These are phyloP conservation scores for Bretschneidera sinensis DNA, from an alignment of 345 rosid species.

Conservation along the genomic window DNA sequence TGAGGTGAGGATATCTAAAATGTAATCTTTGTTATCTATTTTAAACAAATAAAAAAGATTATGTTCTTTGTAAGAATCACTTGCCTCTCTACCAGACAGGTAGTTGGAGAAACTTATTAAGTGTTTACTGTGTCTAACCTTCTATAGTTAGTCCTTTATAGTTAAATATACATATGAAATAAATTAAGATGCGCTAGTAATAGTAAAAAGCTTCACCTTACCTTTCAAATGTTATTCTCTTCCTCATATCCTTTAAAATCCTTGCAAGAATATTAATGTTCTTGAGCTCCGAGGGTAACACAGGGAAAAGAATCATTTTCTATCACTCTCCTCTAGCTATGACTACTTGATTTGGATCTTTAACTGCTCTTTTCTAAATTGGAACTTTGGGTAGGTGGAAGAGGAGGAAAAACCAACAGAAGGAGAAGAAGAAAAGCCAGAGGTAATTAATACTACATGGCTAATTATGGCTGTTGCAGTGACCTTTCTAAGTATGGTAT, in stretches of 20 bases:
- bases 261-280: too few species aligned
- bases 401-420: slow-evolving; percentile 84
- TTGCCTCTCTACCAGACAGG: too few species aligned
- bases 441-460: slow-evolving; percentile 38
- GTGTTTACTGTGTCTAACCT: too few species aligned
- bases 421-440: slow-evolving; percentile 66
- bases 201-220: too few species aligned
- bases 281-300: background rate
- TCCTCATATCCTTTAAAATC: background rate
- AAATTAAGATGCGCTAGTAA: too few species aligned
- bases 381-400: slow-evolving; percentile 56
- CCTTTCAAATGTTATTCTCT: too few species aligned
- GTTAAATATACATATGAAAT: background rate
- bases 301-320: too few species aligned
- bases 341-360: background rate
- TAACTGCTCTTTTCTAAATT: slow-evolving; percentile 8
- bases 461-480: background rate
- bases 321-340: background rate
- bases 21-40: too few species aligned
- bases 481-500: background rate
- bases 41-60: too few species aligned
- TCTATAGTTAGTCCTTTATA: too few species aligned
- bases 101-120: too few species aligned
- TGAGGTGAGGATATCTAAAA: slow-evolving; percentile 48
- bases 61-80: too few species aligned